Evolutionary conservation across 768 basidiomycete genomes (phyloP).

Genomic region (Imleria badia): DNA sequence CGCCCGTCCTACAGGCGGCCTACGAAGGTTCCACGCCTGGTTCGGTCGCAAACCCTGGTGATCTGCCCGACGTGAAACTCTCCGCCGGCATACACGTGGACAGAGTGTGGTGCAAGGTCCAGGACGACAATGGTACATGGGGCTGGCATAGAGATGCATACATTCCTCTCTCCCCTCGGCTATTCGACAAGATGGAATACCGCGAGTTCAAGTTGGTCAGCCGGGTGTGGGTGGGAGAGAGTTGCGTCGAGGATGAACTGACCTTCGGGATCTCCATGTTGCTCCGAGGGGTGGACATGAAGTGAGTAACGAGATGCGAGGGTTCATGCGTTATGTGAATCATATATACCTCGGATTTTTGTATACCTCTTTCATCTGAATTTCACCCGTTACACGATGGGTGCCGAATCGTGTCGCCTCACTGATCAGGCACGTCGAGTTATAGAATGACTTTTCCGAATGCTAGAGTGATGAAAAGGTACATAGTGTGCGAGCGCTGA

Average conservation of each 20-base stretch:
- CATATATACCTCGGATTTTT: too few species aligned
- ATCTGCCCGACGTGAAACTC: not conserved
- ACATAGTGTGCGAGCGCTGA: too few species aligned
- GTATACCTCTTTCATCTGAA: not conserved
- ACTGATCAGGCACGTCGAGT: too few species aligned
- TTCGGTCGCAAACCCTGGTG: not conserved
- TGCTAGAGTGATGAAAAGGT: too few species aligned
- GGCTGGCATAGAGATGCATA: slow-evolving; percentile 41
- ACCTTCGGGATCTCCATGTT: slow-evolving; percentile 47
- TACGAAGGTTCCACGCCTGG: slow-evolving; percentile 16
- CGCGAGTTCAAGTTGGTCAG: slow-evolving; percentile 41
- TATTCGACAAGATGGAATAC: slow-evolving; percentile 49
- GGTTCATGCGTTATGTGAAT: not conserved
- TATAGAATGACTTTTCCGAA: too few species aligned
- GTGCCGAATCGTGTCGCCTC: too few species aligned
- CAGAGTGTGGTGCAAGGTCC: slow-evolving; percentile 15
- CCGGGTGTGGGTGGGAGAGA: slow-evolving; percentile 36
- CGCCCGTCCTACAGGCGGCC: slow-evolving; percentile 7
- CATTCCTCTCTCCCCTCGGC: slow-evolving; percentile 46
- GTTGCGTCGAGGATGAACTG: slow-evolving; percentile 23
- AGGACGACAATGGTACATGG: slow-evolving; percentile 18
- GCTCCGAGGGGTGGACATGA: slow-evolving; percentile 39
- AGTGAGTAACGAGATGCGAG: not conserved
- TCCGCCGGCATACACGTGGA: slow-evolving; percentile 24
- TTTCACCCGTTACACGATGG: too few species aligned